Evolutionary conservation across 2,329 filamentous ascomycete species (phyloP).

Genomic region (Aspergillus sp.): DNA sequence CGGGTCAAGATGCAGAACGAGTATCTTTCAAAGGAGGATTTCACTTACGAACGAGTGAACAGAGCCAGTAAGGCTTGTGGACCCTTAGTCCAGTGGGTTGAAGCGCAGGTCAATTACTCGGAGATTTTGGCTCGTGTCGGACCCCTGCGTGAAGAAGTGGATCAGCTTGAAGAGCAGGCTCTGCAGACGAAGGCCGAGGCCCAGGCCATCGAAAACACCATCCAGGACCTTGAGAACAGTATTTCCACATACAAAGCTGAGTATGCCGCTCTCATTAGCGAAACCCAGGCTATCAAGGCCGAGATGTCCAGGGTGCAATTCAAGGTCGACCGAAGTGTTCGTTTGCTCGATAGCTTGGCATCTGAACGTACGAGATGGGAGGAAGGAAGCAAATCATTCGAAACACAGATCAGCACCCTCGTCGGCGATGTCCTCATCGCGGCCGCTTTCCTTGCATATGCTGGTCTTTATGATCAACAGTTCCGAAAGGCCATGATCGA

Average conservation of each 20-base stretch:
- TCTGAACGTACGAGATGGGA: constrained; percentile 95
- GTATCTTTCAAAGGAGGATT: constrained; percentile 88
- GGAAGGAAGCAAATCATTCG: constrained; percentile 94
- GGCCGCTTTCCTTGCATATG: constrained; percentile 96
- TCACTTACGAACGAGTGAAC: constrained; percentile 94
- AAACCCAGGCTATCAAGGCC: constrained; percentile 93
- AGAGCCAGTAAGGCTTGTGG: constrained; percentile 95
- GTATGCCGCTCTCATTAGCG: constrained; percentile 92
- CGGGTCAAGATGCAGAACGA: constrained; percentile 89
- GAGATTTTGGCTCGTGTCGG: constrained; percentile 93
- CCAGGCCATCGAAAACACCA: constrained; percentile 84
- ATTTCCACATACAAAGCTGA: constrained; percentile 95
- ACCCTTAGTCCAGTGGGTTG: constrained; percentile 93
- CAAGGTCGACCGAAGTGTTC: constrained; percentile 95
- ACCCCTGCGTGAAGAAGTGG: constrained; percentile 85
- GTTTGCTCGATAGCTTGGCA: constrained; percentile 88
- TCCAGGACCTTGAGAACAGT: constrained; percentile 78
- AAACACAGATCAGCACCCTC: constrained; percentile 94
- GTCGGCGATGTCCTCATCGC: constrained; percentile 94
- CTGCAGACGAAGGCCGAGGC: constrained; percentile 92
- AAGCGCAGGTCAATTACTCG: constrained; percentile 96
- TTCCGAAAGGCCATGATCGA: constrained; percentile 98
- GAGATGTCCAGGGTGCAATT: constrained; percentile 97
- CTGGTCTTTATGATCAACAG: constrained; percentile 94
- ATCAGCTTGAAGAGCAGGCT: constrained; percentile 79